Evolutionary conservation across 192 early-diverging fungal species (phyloP), one percentile per base, ranked within the genome.

Genomic region (Gryganskiella cystojenkinii): DNA sequence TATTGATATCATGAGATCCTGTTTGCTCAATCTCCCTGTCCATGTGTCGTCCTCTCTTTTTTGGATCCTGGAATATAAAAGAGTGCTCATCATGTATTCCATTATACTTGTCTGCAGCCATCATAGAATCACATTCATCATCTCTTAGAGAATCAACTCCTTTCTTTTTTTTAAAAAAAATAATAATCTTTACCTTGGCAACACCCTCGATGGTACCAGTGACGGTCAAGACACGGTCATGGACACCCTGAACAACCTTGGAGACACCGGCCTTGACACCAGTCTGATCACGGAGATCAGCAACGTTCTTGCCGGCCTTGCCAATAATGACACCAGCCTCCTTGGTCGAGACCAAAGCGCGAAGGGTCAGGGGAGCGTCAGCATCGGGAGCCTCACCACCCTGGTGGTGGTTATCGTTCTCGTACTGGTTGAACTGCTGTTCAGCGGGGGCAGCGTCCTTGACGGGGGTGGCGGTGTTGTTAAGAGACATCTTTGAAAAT

Each of bases 251-350:
- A 24, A 96, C 90, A 11, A 92, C 91, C 81, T 96, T 96, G 56
- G 93, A 95, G 64, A 99, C 96, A 47, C 92, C 95, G 22, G 97
- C 94, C 66, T 92, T 93, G 65, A 96, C 95, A 67, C 93, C 93
- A 64, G 92, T 92, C 31, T 78, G 81, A 28, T 93, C 90, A 56
- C 98, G 89, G 61, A 99, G 87, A 53, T 96, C 93, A 33, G 93
- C 92, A 7, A 99, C 93, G 83, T 94, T 95, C 76, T 90, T 78
- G 40, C 96, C 95, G 52, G 86, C 89, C 73, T 93, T 91, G 53
- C 92, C 92, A 52, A 94, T 94, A 58, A 94, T 91, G 24, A 93
- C 90, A 55, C 94, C 94, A 17, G 94, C 94, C 79, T 99, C 97
- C 75, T 96, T 96, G 74, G 95, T 94, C 28, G 95, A 90, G 30